A percentile compares a stretch with the other conserved stretches of the same genome.
These are phyloP conservation scores for Tephrocybe sp. DNA, from an alignment of 768 basidiomycete genomes.

Conservation along the genomic window DNA sequence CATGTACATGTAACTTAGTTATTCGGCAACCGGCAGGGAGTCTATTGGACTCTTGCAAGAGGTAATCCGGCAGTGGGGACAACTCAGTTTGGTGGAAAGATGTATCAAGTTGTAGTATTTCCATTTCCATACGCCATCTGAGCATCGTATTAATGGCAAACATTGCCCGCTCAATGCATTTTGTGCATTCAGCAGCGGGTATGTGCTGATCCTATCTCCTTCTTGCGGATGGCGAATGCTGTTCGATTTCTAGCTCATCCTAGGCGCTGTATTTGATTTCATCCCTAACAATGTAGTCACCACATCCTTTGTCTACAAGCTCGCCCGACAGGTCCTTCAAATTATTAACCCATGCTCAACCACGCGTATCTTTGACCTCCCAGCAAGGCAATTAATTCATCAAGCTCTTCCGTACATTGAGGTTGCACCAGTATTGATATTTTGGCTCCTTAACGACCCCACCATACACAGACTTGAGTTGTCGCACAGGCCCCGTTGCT, in stretches of 20 bases:
- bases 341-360: conserved; percentile 1
- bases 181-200: conserved; percentile 7
- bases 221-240: not conserved
- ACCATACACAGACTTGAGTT: conserved; percentile 9
- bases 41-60: no score
- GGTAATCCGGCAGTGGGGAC: conserved; percentile 1
- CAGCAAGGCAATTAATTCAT: not conserved
- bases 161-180: conserved; percentile 7
- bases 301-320: not conserved
- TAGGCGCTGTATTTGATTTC: conserved; percentile 8
- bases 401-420: not conserved
- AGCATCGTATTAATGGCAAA: conserved; percentile 10
- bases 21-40: no score
- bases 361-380: not conserved
- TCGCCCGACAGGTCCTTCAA: not conserved
- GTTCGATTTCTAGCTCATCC: conserved; percentile 1
- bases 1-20: no score
- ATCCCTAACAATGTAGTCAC: conserved; percentile 7
- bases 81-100: not conserved
- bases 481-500: conserved; percentile 1
- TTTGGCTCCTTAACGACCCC: conserved; percentile 12
- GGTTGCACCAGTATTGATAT: conserved; percentile 4
- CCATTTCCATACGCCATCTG: conserved; percentile 11
- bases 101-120: conserved; percentile 1
- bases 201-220: not conserved